Evolutionary conservation across 2,329 filamentous ascomycete species (phyloP), one percentile per base, ranked within the genome.

Genomic region (Massarina eburnea): DNA sequence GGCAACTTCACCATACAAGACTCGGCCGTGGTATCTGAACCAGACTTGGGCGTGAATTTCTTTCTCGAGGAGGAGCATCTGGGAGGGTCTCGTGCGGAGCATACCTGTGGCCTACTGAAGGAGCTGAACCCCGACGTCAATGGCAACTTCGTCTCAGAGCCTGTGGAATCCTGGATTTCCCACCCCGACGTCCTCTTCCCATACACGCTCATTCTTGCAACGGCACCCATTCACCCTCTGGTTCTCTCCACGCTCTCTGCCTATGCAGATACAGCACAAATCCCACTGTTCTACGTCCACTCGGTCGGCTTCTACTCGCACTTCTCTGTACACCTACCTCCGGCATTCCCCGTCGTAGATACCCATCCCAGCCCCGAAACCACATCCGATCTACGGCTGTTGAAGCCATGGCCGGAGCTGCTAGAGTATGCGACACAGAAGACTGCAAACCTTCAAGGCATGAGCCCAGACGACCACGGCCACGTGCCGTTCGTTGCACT

Each of bases 41-140:
- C 84, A 33, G 94, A 99, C 62, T 76, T 99, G 32, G 94, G 95
- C 4, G 86, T 96, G 52, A 99, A 99, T 73, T 99, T 99, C 78
- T 99, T 99, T 63, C 77, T 99, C 0, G 89, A 96, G 50, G 84
- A 94, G 58, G 76, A 79, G 39, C 86, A 84, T 54, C 68, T 95
- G 29, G 91, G 91, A 42, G 85, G 84, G 61, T 84, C 84, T 20
- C 84, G 94, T 56, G 89, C 92, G 1, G 81, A 90, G 66, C 85
- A 88, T 64, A 88, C 87, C 43, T 85, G 86, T 46, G 84, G 85
- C 51, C 77, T 92, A 43, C 77, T 99, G 34, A 78, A 84, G 51
- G 95, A 99, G 70, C 77, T 99, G 49, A 99, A 99, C 64, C 91
- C 91, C 2, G 94, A 97, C 62, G 94, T 96, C 1, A 73, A 88